Conservation (phyloP, 2,329 filamentous ascomycete species). For the Pseudogymnoascus sp. region DNA sequence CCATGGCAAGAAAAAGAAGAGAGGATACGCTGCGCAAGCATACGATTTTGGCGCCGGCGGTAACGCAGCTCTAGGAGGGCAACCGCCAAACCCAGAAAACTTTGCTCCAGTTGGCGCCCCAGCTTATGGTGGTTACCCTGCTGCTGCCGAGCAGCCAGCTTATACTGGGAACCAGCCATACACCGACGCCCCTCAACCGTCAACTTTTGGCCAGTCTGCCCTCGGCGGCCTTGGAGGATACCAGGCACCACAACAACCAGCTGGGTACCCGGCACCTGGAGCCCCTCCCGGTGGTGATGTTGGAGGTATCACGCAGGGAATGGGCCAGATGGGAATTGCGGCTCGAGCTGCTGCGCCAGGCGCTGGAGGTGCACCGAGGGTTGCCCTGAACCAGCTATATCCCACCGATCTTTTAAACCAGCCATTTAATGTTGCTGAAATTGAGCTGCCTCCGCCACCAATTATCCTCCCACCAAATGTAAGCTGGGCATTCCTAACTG, state of each 20-base stretch:
- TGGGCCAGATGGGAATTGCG: constrained; percentile 70
- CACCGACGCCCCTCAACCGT: constrained; percentile 15
- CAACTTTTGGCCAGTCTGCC: constrained; percentile 34
- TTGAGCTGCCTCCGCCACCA: constrained; percentile 84
- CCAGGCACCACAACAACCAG: constrained; percentile 45
- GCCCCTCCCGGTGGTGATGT: constrained; percentile 44
- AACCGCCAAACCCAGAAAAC: constrained; percentile 46
- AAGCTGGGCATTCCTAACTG: constrained; percentile 35
- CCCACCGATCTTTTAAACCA: constrained; percentile 87
- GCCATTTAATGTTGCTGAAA: constrained; percentile 87
- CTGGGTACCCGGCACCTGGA: constrained; percentile 53
- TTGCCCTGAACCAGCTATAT: constrained; percentile 77
- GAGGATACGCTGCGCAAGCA: constrained; percentile 87
- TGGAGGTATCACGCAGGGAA: constrained; percentile 71
- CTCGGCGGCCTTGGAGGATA: constrained; percentile 51
- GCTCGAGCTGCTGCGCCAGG: constrained; percentile 38
- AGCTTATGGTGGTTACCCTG: constrained; percentile 31
- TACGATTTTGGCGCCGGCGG: constrained; percentile 88
- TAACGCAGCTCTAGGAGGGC: constrained; percentile 67
- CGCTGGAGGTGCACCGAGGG: constrained; percentile 42
- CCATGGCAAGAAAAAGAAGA: constrained; percentile 75
- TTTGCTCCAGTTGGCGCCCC: constrained; percentile 33
- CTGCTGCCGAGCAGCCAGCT: constrained; percentile 21
- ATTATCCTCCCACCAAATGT: constrained; percentile 90
- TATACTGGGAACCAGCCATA: constrained; percentile 26